Base-by-base conservation (phyloP, 108 stramenopile genomes). In the Pseudonitzschia pungens region DNA sequence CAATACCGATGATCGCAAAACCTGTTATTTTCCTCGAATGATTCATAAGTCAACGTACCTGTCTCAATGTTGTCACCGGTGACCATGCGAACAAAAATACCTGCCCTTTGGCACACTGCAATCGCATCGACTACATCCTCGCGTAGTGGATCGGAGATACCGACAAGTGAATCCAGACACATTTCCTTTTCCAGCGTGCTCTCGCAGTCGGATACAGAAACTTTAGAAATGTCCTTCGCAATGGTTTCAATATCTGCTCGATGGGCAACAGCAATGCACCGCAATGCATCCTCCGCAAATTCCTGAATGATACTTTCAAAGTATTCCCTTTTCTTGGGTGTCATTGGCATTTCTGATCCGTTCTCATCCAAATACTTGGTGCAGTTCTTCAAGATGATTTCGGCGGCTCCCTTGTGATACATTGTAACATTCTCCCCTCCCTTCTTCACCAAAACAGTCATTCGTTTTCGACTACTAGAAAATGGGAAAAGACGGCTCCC, bases 21-120 rank as follows among this genome's bases (percentile, higher is more conserved):
- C 14, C 16, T 11, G 2, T 11, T 2, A 48, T 18, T 10, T 48
- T 48, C 14, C 14, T 18, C 10, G 7, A 18, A 18, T 9, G 42
- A 43, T 43, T 6, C 9, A 43, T 48, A 14, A 48, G 18, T 48
- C 45, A 48, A 48, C 45, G 10, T 40, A 26, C 96, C 98, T 42
- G 98, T 99, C 28, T 90, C 77, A 18, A 96, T 87, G 85, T 97
- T 94, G 69, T 99, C 98, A 24, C 98, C 98, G 42, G 98, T 99
- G 27, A 99, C 96, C 98, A 97, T 97, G 45, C 94, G 88, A 55
- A 98, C 98, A 68, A 93, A 93, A 74, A 98, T 92, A 42, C 96
- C 96, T 43, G 97, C 96, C 21, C 73, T 83, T 79, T 97, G 92
- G 79, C 96, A 97, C 28, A 80, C 87, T 24, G 82, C 81, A 28